Base-by-base conservation (phyloP, 441 rosid species). In the Gossypium aridum region DNA sequence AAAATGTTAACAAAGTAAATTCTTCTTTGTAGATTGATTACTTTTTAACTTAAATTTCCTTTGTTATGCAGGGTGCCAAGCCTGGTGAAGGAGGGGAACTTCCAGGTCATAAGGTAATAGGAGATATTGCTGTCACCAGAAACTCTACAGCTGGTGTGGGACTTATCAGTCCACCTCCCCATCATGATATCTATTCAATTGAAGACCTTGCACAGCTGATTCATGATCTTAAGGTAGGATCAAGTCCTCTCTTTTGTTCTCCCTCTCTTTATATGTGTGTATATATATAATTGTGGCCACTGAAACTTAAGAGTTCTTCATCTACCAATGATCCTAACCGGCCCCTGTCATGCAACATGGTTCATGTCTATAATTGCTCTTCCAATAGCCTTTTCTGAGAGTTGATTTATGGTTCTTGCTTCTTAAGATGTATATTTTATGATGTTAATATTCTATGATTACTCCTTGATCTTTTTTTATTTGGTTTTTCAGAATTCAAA, bases 11-110 rank as follows among this genome's bases (percentile, higher is more conserved):
- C 74, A 61, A 62, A 63, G 76, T 74, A 28, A 23, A 79, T 76
- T 71, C 6, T 54, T 79, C 54, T 61, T 16, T 72, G 60, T 77
- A 55, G 23, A 56, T 76, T 57, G 34, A 20, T 71, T 71, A 14
- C 74, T 14, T 75, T 43, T 83, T 77, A 61, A 78, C 51, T 70
- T 12, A 17, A 14, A 72, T 53, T 54, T 80, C 54, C 76, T 59
- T 72, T 75, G 56, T 76, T 76, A 79, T 64, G 51, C 83, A 97
- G 99, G 99, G 99, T 51, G 99, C 99, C 53, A 97, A 97, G 85
- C 99, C 99, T 62, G 99, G 99, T 76, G 99, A 97, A 89, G 99
- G 99, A 77, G 99, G 99, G 54, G 99, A 97, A 82, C 98, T 97
- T 81, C 99, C 99, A 45, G 99, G 99, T 72, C 98, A 97, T 84